Conservation (phyloP, 1,139 yeast genomes). For the Yamadazyma oceani region DNA sequence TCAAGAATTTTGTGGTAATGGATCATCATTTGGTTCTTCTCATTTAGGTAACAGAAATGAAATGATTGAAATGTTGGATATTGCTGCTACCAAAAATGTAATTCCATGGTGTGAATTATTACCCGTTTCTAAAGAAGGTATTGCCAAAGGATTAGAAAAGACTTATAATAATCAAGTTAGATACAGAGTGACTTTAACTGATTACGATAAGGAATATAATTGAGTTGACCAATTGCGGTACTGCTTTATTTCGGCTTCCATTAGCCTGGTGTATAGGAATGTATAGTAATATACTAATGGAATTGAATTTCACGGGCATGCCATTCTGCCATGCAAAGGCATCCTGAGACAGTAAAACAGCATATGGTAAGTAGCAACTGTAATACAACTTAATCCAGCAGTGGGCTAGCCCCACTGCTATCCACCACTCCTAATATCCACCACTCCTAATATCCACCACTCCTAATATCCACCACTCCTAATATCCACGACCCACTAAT, state of each 20-base stretch:
- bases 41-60: conserved; percentile 54
- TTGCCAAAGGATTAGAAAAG: conserved; percentile 50
- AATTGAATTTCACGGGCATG: no score
- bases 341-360: no score
- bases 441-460: no score
- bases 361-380: no score
- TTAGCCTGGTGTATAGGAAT: not conserved
- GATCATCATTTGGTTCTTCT: conserved; percentile 43
- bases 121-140: conserved; percentile 52
- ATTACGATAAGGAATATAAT: conserved; percentile 18
- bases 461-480: no score
- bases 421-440: no score
- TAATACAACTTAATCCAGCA: no score
- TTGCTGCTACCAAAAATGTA: conserved; percentile 52
- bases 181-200: conserved; percentile 50
- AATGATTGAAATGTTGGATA: conserved; percentile 52
- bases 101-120: conserved; percentile 62
- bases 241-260: no score
- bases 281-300: not conserved
- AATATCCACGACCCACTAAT: no score
- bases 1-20: conserved; percentile 35
- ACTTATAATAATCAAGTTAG: conserved; percentile 54
- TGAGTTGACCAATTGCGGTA: no score
- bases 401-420: no score
- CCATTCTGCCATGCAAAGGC: no score